These are phyloP conservation scores for Metarhizium robertsii DNA, from an alignment of 2,329 filamentous ascomycete species.

Conservation along the genomic window DNA sequence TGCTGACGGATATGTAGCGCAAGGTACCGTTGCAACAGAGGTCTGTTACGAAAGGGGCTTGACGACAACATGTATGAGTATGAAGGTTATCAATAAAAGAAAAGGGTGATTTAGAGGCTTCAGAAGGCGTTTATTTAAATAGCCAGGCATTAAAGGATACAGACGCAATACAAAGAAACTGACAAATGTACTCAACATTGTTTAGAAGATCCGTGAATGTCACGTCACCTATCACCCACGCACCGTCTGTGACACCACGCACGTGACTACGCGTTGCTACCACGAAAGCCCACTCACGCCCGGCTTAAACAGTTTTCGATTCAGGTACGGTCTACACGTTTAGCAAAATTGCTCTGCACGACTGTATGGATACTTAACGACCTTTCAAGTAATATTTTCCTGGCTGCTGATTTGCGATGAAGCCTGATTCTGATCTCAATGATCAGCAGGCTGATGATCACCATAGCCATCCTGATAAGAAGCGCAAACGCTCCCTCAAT, in stretches of 20 bases:
- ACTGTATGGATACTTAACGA: not conserved
- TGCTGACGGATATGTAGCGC: not conserved
- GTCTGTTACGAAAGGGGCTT: not conserved
- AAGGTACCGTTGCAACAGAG: not conserved
- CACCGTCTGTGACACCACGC: slow-evolving; percentile 4
- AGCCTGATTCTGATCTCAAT: not conserved
- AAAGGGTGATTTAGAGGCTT: not conserved
- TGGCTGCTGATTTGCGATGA: not conserved
- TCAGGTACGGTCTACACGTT: not conserved
- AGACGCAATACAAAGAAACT: not conserved
- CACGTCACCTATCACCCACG: not conserved
- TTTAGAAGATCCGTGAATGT: not conserved
- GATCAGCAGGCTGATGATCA: not conserved
- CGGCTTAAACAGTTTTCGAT: not conserved
- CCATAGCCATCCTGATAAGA: not conserved
- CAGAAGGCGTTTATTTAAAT: not conserved
- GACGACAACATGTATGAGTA: not conserved
- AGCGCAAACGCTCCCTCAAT: not conserved
- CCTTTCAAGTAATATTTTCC: not conserved
- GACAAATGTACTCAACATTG: not conserved
- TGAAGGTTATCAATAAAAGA: not conserved
- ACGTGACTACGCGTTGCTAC: slow-evolving; percentile 30
- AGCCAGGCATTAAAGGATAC: not conserved
- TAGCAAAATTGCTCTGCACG: not conserved
- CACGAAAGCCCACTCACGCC: slow-evolving; percentile 9